Evolutionary conservation across 75 land plant species (phyloP).

Genomic region (Larix kaempferi): DNA sequence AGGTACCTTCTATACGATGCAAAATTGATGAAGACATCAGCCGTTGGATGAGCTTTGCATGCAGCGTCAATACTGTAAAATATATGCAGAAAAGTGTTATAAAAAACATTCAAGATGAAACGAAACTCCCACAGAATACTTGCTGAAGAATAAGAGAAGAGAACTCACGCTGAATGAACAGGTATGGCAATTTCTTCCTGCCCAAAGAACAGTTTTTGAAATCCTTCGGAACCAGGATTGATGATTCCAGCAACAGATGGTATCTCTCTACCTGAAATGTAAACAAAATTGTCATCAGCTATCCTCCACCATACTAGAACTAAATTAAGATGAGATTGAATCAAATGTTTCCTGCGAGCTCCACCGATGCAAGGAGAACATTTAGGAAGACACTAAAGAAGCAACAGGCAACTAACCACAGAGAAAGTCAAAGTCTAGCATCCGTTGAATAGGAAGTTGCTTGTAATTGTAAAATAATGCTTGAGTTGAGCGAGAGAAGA

Average conservation of each 20-base stretch:
- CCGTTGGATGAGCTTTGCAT: conserved; percentile 89
- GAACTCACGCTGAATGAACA: conserved; percentile 62
- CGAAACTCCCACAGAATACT: neutral
- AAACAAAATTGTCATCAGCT: neutral
- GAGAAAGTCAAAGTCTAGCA: conserved; percentile 97
- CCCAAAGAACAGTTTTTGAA: conserved; percentile 97
- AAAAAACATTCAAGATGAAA: neutral
- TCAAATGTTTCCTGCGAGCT: neutral
- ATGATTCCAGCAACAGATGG: conserved; percentile 98
- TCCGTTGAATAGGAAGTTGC: conserved; percentile 95
- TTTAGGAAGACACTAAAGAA: neutral
- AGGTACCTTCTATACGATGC: conserved; percentile 88
- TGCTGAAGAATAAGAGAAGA: neutral
- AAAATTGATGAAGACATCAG: conserved; percentile 99
- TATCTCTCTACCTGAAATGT: conserved; percentile 72
- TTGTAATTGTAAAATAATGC: conserved; percentile 95
- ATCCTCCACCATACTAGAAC: neutral
- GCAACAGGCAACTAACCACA: conserved; percentile 49
- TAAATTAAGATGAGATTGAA: neutral
- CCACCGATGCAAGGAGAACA: neutral
- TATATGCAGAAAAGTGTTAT: neutral
- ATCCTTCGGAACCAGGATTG: conserved; percentile 94
- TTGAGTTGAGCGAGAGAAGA: conserved; percentile 81
- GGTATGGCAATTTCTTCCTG: conserved; percentile 99
- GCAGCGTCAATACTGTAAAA: conserved; percentile 75